These are phyloP conservation scores for Alternaria brassicicola DNA, from an alignment of 2,329 filamentous ascomycete species.

Conservation along the genomic window DNA sequence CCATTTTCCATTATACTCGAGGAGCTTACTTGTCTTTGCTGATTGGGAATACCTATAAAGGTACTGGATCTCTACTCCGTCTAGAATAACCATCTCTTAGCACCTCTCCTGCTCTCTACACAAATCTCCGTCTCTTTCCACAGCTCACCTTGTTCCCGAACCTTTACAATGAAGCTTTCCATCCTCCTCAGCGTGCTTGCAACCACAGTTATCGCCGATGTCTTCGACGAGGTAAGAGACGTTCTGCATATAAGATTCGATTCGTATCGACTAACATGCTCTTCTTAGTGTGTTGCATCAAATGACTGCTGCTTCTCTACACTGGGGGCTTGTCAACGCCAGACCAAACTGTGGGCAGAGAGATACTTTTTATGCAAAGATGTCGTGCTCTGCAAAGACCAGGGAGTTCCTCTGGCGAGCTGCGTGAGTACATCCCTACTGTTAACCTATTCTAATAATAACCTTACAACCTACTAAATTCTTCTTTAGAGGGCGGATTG, in stretches of 20 bases:
- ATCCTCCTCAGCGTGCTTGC: not conserved
- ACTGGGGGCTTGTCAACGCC: not conserved
- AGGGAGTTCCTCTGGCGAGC: not conserved
- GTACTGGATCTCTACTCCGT: not conserved
- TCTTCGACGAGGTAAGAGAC: not conserved
- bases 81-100: not conserved
- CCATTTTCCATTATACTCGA: too few species aligned
- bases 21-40: too few species aligned
- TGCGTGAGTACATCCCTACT: not conserved
- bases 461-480: not conserved
- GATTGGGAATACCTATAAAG: not conserved
- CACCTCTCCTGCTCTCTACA: not conserved
- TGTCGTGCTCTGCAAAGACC: not conserved
- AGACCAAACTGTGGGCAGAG: not conserved
- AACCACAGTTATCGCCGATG: not conserved
- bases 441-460: not conserved
- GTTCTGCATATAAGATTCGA: not conserved
- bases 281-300: not conserved
- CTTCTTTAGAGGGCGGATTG: not conserved
- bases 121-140: not conserved
- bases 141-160: too few species aligned
- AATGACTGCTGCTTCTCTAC: not conserved
- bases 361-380: not conserved
- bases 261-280: not conserved
- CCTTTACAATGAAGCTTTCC: not conserved